A percentile compares a stretch with the other conserved stretches of the same genome.
phyloP scores from a whole-genome alignment of 371 early-diverging fungal species.

The Mortierella sp. region DNA sequence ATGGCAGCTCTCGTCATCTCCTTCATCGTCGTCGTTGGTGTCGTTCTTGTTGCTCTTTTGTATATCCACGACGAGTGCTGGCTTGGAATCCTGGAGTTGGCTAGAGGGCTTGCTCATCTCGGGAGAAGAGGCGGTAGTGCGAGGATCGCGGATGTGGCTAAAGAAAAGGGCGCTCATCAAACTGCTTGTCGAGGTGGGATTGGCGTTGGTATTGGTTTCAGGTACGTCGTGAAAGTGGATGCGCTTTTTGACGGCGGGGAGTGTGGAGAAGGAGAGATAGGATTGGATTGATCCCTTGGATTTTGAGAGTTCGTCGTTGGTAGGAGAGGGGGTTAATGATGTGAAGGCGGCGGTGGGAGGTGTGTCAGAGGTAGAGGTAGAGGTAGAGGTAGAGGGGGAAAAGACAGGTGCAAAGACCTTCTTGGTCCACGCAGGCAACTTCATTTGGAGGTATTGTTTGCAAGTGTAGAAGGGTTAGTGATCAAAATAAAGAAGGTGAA shows the following conservation, averaged over 20 bases:
- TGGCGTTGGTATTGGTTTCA: neutral
- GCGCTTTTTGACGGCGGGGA: neutral
- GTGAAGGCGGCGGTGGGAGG: neutral
- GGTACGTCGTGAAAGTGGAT: neutral
- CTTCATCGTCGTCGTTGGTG: neutral
- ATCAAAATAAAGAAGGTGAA: neutral
- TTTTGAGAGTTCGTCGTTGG: neutral
- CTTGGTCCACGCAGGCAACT: neutral
- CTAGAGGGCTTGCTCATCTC: neutral
- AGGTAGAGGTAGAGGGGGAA: neutral
- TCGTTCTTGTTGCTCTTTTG: neutral
- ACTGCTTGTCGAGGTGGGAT: neutral
- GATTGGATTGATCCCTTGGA: neutral
- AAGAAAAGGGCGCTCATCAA: neutral
- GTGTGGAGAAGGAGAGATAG: neutral
- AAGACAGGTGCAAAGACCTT: constrained; percentile 6
- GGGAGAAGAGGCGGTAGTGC: neutral
- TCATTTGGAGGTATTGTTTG: neutral
- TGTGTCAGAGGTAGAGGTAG: neutral
- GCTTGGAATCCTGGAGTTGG: neutral
- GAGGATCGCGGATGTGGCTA: neutral
- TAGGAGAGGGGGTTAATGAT: neutral
- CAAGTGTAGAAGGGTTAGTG: no score
- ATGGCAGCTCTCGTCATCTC: no score
- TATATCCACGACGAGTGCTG: no score